phyloP scores from a whole-genome alignment of 2,329 filamentous ascomycete genomes.

The Stromatinia cepivora region DNA sequence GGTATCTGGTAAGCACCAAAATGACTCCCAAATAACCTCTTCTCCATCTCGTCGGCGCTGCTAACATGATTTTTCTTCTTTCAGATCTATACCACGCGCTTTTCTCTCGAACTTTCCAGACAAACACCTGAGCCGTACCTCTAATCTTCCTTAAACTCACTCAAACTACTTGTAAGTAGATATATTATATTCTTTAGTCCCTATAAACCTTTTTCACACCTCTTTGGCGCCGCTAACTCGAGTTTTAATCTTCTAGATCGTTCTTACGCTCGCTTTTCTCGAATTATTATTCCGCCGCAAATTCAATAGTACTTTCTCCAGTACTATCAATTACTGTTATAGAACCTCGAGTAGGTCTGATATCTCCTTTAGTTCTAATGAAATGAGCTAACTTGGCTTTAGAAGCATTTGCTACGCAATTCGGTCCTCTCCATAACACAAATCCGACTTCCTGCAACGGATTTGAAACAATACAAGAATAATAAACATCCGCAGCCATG shows the following conservation, averaged over 20 bases:
- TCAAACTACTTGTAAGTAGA: not conserved
- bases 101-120: no score
- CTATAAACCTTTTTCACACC: not conserved
- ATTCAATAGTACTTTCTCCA: not conserved
- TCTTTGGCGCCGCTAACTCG: not conserved
- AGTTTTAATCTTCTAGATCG: not conserved
- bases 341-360: not conserved
- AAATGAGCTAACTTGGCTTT: not conserved
- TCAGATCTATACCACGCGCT: not conserved
- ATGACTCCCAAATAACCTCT: not conserved
- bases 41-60: not conserved
- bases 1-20: not conserved
- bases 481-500: not conserved
- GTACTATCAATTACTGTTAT: not conserved
- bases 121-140: not conserved
- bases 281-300: not conserved
- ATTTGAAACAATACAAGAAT: not conserved
- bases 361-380: not conserved
- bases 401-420: no score
- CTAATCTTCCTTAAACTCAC: not conserved
- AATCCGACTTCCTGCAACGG: not conserved
- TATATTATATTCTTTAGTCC: no score
- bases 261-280: not conserved
- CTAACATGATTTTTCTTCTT: not conserved
- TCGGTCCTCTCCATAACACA: not conserved